phyloP scores from a whole-genome alignment of 2,329 filamentous ascomycete species.

The Rutstroemia sp. region DNA sequence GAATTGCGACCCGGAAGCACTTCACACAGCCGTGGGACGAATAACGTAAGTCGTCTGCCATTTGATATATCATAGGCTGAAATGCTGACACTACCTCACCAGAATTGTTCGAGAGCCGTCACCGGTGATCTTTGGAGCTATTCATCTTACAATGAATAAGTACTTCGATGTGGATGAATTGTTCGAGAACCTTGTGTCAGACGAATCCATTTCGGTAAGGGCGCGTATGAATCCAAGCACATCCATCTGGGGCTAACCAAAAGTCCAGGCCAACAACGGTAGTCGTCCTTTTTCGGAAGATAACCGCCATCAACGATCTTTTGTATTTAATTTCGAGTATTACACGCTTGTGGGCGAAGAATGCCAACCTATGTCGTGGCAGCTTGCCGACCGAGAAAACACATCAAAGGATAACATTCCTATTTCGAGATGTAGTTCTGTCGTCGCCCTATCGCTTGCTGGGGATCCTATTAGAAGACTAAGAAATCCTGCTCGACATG shows the following conservation, averaged over 20 bases:
- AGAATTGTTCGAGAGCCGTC: constrained; percentile 51
- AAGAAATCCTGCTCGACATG: constrained; percentile 41
- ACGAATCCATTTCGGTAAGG: constrained; percentile 36
- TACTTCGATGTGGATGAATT: constrained; percentile 58
- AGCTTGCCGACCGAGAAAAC: constrained; percentile 40
- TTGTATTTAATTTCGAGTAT: constrained; percentile 59
- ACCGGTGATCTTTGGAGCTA: constrained; percentile 49
- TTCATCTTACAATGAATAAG: constrained; percentile 49
- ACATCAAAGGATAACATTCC: constrained; percentile 45
- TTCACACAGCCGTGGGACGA: constrained; percentile 18
- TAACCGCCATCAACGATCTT: constrained; percentile 44
- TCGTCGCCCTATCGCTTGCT: constrained; percentile 50
- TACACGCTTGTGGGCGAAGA: constrained; percentile 52
- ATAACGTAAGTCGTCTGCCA: constrained; percentile 14
- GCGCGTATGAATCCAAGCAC: constrained; percentile 23
- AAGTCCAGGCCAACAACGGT: constrained; percentile 12
- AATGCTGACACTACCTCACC: not conserved
- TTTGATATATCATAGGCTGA: too few relatives aligned
- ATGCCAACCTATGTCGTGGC: constrained; percentile 52
- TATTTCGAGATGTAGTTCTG: constrained; percentile 50
- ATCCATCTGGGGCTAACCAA: not conserved
- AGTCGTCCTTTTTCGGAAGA: constrained; percentile 26
- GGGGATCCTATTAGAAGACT: constrained; percentile 44
- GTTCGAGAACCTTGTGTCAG: constrained; percentile 45
- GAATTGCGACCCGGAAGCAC: constrained; percentile 15